A percentile compares a stretch with the other conserved stretches of the same genome.
Conservation (phyloP, 2,329 filamentous ascomycete species). For the Cytospora paraplurivora region DNA sequence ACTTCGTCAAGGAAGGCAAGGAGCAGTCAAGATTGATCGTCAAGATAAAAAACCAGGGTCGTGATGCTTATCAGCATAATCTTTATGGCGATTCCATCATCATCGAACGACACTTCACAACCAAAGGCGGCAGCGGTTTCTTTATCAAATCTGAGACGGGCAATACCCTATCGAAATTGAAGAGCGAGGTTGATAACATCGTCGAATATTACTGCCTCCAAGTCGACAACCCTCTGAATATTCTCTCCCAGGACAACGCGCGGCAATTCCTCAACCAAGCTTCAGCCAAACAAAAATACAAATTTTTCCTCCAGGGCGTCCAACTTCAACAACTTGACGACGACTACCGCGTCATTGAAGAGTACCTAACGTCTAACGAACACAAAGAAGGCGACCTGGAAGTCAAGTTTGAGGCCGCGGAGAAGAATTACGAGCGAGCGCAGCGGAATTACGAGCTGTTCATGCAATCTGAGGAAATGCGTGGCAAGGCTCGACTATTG, state of each 20-base stretch:
- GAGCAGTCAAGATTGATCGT: conserved; percentile 78
- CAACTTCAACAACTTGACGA: conserved; percentile 90
- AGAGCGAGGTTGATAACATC: conserved; percentile 86
- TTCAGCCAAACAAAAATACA: conserved; percentile 83
- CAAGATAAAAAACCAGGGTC: conserved; percentile 86
- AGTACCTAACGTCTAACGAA: conserved; percentile 73
- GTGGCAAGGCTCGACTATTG: conserved; percentile 60
- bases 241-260: conserved; percentile 93
- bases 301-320: conserved; percentile 92
- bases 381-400: conserved; percentile 62
- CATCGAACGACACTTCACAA: conserved; percentile 87
- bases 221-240: conserved; percentile 95
- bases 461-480: conserved; percentile 66
- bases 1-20: conserved; percentile 83
- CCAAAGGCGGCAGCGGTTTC: conserved; percentile 75
- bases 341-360: conserved; percentile 83
- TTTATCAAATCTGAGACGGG: conserved; percentile 77
- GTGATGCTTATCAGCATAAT: conserved; percentile 80
- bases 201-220: conserved; percentile 91
- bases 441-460: conserved; percentile 65
- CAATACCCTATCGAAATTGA: conserved; percentile 77
- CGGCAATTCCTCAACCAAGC: conserved; percentile 90
- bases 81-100: conserved; percentile 83
- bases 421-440: conserved; percentile 61
- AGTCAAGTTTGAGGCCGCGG: conserved; percentile 65